Evolutionary conservation across 139 green algal species (phyloP), one percentile per base, ranked within the genome.

Genomic region (Chlamydomonas schloesseri): DNA sequence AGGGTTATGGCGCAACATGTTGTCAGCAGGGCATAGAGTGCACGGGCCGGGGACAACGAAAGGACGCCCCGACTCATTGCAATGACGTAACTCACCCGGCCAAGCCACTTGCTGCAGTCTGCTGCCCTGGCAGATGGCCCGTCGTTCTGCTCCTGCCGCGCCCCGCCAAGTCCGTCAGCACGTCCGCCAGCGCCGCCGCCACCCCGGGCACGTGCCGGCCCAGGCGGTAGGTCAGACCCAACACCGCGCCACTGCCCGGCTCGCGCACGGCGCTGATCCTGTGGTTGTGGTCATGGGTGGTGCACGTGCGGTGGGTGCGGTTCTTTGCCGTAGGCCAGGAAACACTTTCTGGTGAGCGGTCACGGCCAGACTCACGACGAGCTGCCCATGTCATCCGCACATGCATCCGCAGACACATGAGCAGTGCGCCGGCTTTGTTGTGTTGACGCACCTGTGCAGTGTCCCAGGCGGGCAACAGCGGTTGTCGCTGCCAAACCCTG

Each of bases 371-470:
- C n/a, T n/a, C n/a, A n/a, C n/a, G n/a, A n/a, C n/a, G n/a, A n/a
- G n/a, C n/a, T n/a, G n/a, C n/a, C n/a, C n/a, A n/a, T n/a, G n/a
- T n/a, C n/a, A n/a, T n/a, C n/a, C n/a, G n/a, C n/a, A n/a, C n/a
- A n/a, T n/a, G n/a, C n/a, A n/a, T n/a, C n/a, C n/a, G n/a, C n/a
- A n/a, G n/a, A n/a, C n/a, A n/a, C n/a, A n/a, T n/a, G n/a, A n/a
- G n/a, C n/a, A n/a, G n/a, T n/a, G n/a, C 74, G n/a, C n/a, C n/a
- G n/a, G n/a, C n/a, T n/a, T n/a, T n/a, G n/a, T n/a, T n/a, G n/a
- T n/a, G n/a, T n/a, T n/a, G n/a, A n/a, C 74, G 88, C 73, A 97
- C 92, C 93, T 88, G 86, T 97, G 94, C 84, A 97, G 87, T 24
- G 91, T 95, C 69, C 93, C 80, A 53, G 94, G 89, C 62, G 96